Conservation (phyloP, 2,329 filamentous ascomycete genomes). For the Pyrenophora tritici-repentis region DNA sequence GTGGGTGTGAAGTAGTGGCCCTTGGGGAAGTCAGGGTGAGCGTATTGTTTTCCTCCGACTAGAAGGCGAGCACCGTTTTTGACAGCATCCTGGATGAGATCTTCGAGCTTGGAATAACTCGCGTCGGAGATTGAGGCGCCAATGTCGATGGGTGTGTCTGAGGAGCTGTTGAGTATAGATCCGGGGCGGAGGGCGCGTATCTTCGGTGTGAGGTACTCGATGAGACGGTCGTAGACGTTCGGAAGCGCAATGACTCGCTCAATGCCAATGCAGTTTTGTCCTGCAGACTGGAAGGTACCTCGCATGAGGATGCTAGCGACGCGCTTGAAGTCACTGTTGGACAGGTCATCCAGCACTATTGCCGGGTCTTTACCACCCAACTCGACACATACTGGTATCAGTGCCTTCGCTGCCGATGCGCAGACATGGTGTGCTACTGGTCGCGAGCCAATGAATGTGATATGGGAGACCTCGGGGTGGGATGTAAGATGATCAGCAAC, state of each 20-base stretch:
- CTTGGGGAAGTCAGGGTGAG: slow-evolving; percentile 72
- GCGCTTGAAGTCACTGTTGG: slow-evolving; percentile 66
- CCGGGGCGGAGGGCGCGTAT: slow-evolving; percentile 78
- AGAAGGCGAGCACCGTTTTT: slow-evolving; percentile 78
- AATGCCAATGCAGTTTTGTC: slow-evolving; percentile 97
- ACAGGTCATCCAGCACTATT: slow-evolving; percentile 80
- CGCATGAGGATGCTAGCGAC: slow-evolving; percentile 85
- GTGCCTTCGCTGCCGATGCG: slow-evolving; percentile 77
- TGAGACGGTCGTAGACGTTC: slow-evolving; percentile 73
- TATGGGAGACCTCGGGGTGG: slow-evolving; percentile 80
- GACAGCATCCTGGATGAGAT: slow-evolving; percentile 77
- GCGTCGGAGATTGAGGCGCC: slow-evolving; percentile 86
- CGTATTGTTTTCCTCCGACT: slow-evolving; percentile 73
- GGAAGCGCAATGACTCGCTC: slow-evolving; percentile 87
- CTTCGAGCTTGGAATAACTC: slow-evolving; percentile 76
- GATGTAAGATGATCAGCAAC: slow-evolving; percentile 81
- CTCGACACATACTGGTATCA: slow-evolving; percentile 90
- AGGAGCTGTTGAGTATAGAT: slow-evolving; percentile 60
- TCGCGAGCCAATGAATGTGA: slow-evolving; percentile 94
- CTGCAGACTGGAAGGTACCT: slow-evolving; percentile 91
- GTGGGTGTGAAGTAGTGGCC: slow-evolving; percentile 95
- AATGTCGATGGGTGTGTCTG: slow-evolving; percentile 67
- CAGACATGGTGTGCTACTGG: slow-evolving; percentile 87
- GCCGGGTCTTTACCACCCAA: slow-evolving; percentile 94
- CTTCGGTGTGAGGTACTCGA: slow-evolving; percentile 72